A percentile compares a stretch with the other conserved stretches of the same genome.
Conservation (phyloP, 129 eudicot species). For the Helianthus tuberosus region DNA sequence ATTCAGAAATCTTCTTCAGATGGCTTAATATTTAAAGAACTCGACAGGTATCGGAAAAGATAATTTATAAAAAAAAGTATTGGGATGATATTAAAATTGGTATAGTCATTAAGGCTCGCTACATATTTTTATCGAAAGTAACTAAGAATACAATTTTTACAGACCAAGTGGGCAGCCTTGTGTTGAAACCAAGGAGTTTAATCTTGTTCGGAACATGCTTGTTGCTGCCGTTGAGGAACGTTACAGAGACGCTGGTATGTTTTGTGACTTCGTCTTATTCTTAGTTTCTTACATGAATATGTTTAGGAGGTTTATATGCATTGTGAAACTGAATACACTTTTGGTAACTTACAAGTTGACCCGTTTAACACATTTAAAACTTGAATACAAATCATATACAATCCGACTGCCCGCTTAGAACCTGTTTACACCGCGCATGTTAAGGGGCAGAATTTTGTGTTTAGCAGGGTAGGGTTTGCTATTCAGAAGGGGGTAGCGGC, state of each 20-base stretch:
- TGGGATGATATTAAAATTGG: neutral
- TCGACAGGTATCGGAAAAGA: slow-evolving; percentile 56
- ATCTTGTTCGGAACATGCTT: slow-evolving; percentile 82
- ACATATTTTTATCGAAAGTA: neutral
- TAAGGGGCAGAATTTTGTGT: too few relatives aligned
- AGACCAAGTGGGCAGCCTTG: slow-evolving; percentile 83
- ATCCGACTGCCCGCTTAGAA: neutral
- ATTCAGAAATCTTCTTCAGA: slow-evolving; percentile 46
- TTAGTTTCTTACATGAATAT: neutral
- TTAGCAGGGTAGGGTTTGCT: too few relatives aligned
- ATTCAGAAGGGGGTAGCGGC: too few relatives aligned
- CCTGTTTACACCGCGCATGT: too few relatives aligned
- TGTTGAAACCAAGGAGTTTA: slow-evolving; percentile 74
- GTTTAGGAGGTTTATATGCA: neutral
- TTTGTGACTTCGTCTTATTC: neutral
- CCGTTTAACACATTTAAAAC: neutral
- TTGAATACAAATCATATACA: neutral
- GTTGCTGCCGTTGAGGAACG: slow-evolving; percentile 90
- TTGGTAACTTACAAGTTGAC: too few relatives aligned
- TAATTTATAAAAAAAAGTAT: neutral
- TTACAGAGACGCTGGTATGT: slow-evolving; percentile 81
- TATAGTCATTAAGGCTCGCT: neutral
- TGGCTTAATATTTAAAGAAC: slow-evolving; percentile 51
- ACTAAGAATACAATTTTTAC: slow-evolving; percentile 24
- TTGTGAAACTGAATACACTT: too few relatives aligned